Conservation (phyloP, 306 rosid species). For the Ceratonia siliqua region DNA sequence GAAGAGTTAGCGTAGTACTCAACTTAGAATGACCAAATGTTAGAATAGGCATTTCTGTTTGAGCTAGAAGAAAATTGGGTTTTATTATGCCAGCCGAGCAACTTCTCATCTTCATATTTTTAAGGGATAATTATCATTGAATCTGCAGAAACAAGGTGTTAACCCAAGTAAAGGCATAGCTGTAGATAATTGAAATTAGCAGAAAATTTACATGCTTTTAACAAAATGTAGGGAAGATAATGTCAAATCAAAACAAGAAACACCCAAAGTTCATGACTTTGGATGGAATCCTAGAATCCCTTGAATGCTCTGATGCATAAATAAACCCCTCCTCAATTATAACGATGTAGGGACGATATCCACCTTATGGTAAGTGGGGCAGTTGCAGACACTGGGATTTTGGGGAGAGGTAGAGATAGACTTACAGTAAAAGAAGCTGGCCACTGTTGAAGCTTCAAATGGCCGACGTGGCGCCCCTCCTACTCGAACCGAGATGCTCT, state of each 20-base stretch:
- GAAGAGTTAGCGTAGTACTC: constrained; percentile 47
- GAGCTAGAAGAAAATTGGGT: constrained; percentile 57
- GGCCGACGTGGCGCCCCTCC: no score
- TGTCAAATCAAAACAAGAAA: not conserved
- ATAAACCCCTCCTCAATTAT: not conserved
- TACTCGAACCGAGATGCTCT: no score
- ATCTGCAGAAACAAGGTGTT: constrained; percentile 45
- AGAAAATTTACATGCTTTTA: constrained; percentile 18
- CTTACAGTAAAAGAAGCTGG: constrained; percentile 21
- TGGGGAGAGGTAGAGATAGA: not conserved
- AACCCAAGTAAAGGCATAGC: not conserved
- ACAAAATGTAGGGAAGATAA: not conserved
- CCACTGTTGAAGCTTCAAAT: not conserved
- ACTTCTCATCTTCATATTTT: constrained; percentile 55
- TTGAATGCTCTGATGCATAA: not conserved
- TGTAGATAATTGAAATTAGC: constrained; percentile 9
- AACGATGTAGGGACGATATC: not conserved
- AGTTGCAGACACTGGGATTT: not conserved
- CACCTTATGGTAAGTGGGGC: not conserved
- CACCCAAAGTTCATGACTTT: not conserved
- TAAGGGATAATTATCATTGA: constrained; percentile 28
- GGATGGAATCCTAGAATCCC: constrained; percentile 3
- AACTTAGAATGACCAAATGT: constrained; percentile 48
- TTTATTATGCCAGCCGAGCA: constrained; percentile 53
- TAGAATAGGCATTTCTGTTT: constrained; percentile 59